A percentile compares a stretch with the other conserved stretches of the same genome.
phyloP scores from a whole-genome alignment of 106 monocot species.

The Dendrobium huoshanense region DNA sequence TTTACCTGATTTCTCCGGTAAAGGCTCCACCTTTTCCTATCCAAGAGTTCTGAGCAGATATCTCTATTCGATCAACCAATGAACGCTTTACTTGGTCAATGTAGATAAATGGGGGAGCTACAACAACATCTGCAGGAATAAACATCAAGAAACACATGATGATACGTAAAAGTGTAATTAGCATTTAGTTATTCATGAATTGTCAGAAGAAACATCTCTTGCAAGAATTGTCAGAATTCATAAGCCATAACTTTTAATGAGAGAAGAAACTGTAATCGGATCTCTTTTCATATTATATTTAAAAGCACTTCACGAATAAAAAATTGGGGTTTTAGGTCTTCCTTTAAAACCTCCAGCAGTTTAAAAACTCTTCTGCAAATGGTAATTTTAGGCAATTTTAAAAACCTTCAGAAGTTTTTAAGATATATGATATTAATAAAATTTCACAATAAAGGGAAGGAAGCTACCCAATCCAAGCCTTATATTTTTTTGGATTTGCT shows the following conservation, averaged over 20 bases:
- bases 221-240: background rate
- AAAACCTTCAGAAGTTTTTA: background rate
- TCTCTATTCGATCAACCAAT: slow-evolving; percentile 79
- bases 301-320: background rate
- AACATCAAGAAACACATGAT: background rate
- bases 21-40: slow-evolving; percentile 95
- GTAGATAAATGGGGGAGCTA: slow-evolving; percentile 87
- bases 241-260: background rate
- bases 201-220: background rate
- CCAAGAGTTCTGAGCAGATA: slow-evolving; percentile 97
- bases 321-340: background rate
- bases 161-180: background rate
- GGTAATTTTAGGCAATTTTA: background rate
- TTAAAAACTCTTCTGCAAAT: background rate
- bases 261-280: background rate
- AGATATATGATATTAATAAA: background rate
- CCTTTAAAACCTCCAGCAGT: background rate
- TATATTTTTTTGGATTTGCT: background rate
- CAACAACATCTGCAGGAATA: slow-evolving; percentile 77
- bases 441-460: background rate
- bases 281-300: background rate
- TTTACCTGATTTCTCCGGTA: slow-evolving; percentile 94
- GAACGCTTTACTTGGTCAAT: slow-evolving; percentile 87
- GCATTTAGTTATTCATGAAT: background rate
- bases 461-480: background rate